Evolutionary conservation across 768 basidiomycete species (phyloP).

Genomic region (Lepiota venenata): DNA sequence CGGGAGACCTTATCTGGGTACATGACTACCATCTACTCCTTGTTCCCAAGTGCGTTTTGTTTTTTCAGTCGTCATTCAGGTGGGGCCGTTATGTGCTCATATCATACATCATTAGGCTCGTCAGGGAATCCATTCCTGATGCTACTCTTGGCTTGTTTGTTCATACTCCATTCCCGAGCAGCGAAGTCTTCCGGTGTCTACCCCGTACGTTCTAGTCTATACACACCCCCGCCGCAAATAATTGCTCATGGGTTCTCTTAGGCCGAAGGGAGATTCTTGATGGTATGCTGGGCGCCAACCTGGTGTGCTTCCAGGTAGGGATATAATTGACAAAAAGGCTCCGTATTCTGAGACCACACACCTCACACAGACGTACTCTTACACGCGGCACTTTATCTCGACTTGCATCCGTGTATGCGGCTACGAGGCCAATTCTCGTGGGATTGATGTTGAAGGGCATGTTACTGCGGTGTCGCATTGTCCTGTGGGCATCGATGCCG

Average conservation of each 20-base stretch:
- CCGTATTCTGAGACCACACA: neutral
- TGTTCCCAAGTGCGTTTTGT: conserved; percentile 53
- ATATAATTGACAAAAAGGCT: too few species aligned
- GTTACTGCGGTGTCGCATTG: conserved; percentile 83
- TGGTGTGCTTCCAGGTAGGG: conserved; percentile 87
- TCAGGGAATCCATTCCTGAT: conserved; percentile 67
- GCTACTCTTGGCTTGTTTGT: conserved; percentile 89
- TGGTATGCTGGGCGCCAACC: conserved; percentile 96
- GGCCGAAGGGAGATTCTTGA: conserved; percentile 92
- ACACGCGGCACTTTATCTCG: conserved; percentile 91
- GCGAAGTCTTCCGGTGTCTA: conserved; percentile 92
- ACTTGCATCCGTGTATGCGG: conserved; percentile 96
- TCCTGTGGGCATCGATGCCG: conserved; percentile 94
- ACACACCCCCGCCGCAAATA: too few species aligned
- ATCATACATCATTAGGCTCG: conserved; percentile 37
- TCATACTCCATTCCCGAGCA: conserved; percentile 97
- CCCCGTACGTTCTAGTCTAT: conserved; percentile 60
- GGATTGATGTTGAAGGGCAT: conserved; percentile 87
- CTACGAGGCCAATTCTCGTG: conserved; percentile 71
- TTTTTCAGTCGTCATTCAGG: neutral
- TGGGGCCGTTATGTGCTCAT: neutral
- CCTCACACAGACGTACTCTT: conserved; percentile 77
- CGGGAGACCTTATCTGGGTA: conserved; percentile 93
- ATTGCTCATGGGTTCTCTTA: conserved; percentile 16
- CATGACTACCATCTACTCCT: conserved; percentile 97